Evolutionary conservation across 2,329 filamentous ascomycete species (phyloP).

Genomic region (Lecanoromycetidae sp.): DNA sequence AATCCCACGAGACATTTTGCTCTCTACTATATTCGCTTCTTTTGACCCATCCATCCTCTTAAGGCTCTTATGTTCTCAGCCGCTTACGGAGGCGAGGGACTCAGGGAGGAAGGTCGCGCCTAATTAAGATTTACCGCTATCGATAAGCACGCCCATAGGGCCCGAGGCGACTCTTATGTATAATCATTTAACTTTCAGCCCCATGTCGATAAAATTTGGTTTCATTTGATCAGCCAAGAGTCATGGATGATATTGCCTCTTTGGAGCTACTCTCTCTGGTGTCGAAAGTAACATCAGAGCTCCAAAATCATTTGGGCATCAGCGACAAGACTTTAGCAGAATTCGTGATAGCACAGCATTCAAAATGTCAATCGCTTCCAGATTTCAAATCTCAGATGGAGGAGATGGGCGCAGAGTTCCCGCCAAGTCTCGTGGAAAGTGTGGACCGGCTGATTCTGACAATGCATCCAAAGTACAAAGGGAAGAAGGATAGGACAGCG

Average conservation of each 20-base stretch:
- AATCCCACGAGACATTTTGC: too few species aligned
- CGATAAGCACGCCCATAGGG: too few species aligned
- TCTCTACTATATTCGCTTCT: too few species aligned
- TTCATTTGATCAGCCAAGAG: not conserved
- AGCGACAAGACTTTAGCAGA: constrained; percentile 92
- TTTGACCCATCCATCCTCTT: too few species aligned
- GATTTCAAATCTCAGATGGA: constrained; percentile 68
- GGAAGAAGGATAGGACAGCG: constrained; percentile 32
- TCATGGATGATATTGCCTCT: constrained; percentile 81
- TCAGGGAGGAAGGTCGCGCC: too few species aligned
- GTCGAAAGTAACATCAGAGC: constrained; percentile 83
- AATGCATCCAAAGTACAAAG: constrained; percentile 83
- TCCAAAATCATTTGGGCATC: constrained; percentile 86
- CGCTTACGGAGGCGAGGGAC: too few species aligned
- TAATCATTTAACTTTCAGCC: too few species aligned
- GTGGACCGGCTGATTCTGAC: constrained; percentile 78
- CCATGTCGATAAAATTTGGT: too few species aligned
- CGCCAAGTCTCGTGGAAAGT: constrained; percentile 75
- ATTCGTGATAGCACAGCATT: constrained; percentile 84
- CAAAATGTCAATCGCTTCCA: constrained; percentile 55
- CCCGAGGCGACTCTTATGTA: too few species aligned
- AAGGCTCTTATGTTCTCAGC: too few species aligned
- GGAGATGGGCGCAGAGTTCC: constrained; percentile 69
- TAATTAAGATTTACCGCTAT: too few species aligned
- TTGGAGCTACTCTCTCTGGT: constrained; percentile 90